Evolutionary conservation across 2,329 filamentous ascomycete genomes (phyloP), one percentile per base, ranked within the genome.

Genomic region (Anthostomella pinea): DNA sequence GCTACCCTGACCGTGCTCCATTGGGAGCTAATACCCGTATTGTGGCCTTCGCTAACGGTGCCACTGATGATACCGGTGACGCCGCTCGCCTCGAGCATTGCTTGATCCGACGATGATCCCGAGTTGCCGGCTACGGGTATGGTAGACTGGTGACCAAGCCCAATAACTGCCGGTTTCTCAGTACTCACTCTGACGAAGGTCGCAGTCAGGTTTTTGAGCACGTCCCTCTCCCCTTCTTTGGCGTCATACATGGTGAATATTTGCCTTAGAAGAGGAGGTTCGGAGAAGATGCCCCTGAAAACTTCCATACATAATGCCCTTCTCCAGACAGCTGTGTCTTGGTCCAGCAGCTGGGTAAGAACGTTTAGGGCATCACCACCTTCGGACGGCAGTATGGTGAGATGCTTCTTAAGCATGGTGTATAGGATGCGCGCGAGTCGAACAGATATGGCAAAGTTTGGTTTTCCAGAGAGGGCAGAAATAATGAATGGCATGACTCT

Each of bases 111-210:
- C 1, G 80, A 75, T 3, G 69, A 66, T 25, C 79, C 76, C 32
- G 72, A 70, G 26, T 68, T 71, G 21, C 72, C 72, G 28, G 75
- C 73, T 0, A 77, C 75, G 5, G 93, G 89, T 21, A 91, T 78
- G 1, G 88, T 90, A 1, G 93, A 97, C 51, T 95, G 88, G 45
- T 87, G 83, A 4, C 90, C 84, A 3, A 97, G 76, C 0, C 93
- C 93, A 44, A 98, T 97, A 17, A 95, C 72, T 0, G 78, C 70
- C 2, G 93, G 93, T 54, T 89, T 95, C 57, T 98, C 93, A 0
- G 89, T 89, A 36, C 91, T 91, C 7, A 97, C 69, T 10, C 89
- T 81, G n/a, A 97, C 93, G 56, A 98, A 90, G 0, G 85, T 83
- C 8, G 87, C 86, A 44, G 93, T 84, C 42, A 96, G 72, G 39